These are phyloP conservation scores for Malus asiatica DNA, from an alignment of 306 rosid species.

Conservation along the genomic window DNA sequence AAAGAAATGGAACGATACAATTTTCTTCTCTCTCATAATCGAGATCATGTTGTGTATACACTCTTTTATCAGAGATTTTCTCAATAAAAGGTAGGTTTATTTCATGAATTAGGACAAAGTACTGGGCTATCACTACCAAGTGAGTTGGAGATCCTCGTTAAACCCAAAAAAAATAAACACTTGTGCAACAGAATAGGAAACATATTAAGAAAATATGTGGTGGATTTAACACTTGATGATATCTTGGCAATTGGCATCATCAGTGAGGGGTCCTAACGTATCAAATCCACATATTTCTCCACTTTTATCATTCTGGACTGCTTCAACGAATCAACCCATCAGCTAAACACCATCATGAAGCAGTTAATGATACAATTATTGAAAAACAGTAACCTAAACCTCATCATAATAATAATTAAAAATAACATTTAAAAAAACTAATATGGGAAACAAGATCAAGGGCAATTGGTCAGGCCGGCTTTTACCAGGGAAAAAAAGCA, in stretches of 20 bases:
- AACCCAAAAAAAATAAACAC: background rate
- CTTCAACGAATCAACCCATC: slow-evolving; percentile 40
- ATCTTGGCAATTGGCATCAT: slow-evolving; percentile 9
- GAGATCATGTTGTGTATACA: background rate
- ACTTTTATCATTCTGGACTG: slow-evolving; percentile 33
- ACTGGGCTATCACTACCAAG: background rate
- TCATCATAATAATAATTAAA: background rate
- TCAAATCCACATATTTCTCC: slow-evolving; percentile 21
- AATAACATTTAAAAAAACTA: background rate
- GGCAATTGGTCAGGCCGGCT: background rate
- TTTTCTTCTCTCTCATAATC: background rate
- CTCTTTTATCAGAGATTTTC: background rate
- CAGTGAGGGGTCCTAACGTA: slow-evolving; percentile 28
- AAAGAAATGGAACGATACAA: no score
- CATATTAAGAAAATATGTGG: background rate
- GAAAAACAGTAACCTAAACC: slow-evolving; percentile 26
- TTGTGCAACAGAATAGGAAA: background rate
- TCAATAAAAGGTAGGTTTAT: background rate
- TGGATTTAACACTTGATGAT: slow-evolving; percentile 15
- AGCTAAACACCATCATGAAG: slow-evolving; percentile 18
- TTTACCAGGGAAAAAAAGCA: background rate
- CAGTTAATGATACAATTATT: slow-evolving; percentile 32
- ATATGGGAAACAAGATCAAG: background rate
- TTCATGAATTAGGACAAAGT: background rate
- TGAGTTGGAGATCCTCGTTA: background rate